Base-by-base conservation (phyloP, 2,329 filamentous ascomycete species). In the Botrytis aclada region DNA sequence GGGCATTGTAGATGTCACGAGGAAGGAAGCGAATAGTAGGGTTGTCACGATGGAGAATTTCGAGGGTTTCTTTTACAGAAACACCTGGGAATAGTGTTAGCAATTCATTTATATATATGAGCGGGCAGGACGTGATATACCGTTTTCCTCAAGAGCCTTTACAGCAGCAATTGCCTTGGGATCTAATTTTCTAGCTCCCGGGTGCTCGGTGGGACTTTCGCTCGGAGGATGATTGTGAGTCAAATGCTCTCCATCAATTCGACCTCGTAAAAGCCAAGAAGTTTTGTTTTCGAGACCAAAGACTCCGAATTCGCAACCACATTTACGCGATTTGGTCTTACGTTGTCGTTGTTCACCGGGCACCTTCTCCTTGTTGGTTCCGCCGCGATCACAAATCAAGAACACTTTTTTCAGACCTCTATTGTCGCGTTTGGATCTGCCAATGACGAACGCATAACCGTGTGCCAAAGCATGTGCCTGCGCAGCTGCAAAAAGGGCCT, bases 271-370 rank as follows among this genome's bases (percentile, higher is more conserved):
- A 0, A 88, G 88, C 89, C 89, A 91, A 76, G 91, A 88, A 0
- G 88, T 90, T 74, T 89, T 85, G 78, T 90, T 88, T 80, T 91
- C 89, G 56, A 91, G 89, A 72, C 89, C 89, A 76, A 91, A 91
- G 80, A 91, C 90, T n/a, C 89, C 89, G 80, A 91, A 91, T 43
- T 88, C 88, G 75, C 89, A 91, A 77, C 90, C 89, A 77, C 89
- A 91, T 78, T 91, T 91, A 63, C 89, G 85, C n/a, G 89, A 91
- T 14, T 89, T 90, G 1, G 89, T 91, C 81, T 91, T 91, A 72
- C 89, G 86, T 74, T 87, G 86, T 34, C 79, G 78, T 58, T 80
- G 77, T 70, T 81, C 80, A 32, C 79, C 80, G 0, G 79, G 79
- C 0, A 80, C 75, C 65, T 81, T 81, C 70, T 80, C 79, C 80